phyloP scores from a whole-genome alignment of 2,329 filamentous ascomycete genomes.

The Cercospora janseana region DNA sequence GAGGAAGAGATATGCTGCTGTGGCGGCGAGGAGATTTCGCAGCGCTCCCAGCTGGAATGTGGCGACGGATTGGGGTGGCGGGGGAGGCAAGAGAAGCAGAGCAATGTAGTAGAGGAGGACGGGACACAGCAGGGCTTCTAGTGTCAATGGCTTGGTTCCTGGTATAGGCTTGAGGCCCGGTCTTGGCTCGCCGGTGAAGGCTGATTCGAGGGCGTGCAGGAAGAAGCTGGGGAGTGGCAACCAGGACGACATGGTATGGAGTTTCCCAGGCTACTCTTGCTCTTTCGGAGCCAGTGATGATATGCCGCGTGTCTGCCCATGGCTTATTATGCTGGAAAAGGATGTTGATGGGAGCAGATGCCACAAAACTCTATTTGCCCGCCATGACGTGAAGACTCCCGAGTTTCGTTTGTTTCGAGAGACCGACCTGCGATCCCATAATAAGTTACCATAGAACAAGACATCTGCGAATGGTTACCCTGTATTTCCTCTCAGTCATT shows the following conservation, averaged over 20 bases:
- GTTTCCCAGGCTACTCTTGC: neutral
- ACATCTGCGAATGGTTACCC: no score
- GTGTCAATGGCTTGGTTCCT: conserved; percentile 42
- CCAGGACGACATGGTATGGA: conserved; percentile 7
- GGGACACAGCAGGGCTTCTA: conserved; percentile 42
- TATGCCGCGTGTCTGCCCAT: no score
- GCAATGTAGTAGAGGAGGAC: conserved; percentile 46
- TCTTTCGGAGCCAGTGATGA: neutral
- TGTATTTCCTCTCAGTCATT: no score
- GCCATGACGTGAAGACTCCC: conserved; percentile 17
- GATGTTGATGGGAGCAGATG: conserved; percentile 1
- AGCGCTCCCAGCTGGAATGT: conserved; percentile 34
- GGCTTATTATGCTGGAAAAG: no score
- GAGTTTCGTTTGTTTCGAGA: neutral
- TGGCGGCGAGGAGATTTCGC: conserved; percentile 41
- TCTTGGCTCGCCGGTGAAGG: conserved; percentile 34
- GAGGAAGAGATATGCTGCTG: conserved; percentile 43
- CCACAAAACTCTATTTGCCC: conserved; percentile 12
- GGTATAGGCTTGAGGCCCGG: conserved; percentile 44
- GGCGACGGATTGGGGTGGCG: conserved; percentile 40
- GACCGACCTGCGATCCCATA: neutral
- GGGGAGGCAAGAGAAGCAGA: conserved; percentile 43
- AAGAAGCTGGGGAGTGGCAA: conserved; percentile 25
- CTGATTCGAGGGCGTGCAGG: conserved; percentile 24
- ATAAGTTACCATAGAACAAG: neutral